These are phyloP conservation scores for Fusarium nelsonii DNA, from an alignment of 2,329 filamentous ascomycete species.

Conservation along the genomic window DNA sequence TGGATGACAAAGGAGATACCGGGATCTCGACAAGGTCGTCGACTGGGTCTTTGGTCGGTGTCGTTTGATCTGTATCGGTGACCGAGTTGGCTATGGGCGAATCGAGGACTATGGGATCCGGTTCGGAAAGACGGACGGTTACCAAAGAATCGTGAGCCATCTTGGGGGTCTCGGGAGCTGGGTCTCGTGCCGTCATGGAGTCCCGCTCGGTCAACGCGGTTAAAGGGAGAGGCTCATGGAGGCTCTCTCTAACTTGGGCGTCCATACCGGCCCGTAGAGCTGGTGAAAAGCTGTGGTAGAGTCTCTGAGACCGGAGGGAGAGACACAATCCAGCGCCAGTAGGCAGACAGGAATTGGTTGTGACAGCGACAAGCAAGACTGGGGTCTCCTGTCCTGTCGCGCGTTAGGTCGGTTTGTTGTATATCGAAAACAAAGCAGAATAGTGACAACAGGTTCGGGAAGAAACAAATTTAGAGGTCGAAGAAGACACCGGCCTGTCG, in stretches of 20 bases:
- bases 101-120: conserved; percentile 63
- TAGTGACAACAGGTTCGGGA: conserved; percentile 8
- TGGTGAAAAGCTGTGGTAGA: conserved; percentile 32
- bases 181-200: conserved; percentile 46
- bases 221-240: conserved; percentile 48
- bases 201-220: conserved; percentile 36
- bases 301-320: conserved; percentile 47
- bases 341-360: conserved; percentile 36
- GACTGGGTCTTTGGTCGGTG: conserved; percentile 46
- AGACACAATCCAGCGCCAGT: conserved; percentile 47
- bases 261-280: conserved; percentile 48
- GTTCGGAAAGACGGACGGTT: conserved; percentile 79
- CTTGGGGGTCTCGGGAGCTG: conserved; percentile 52
- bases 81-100: conserved; percentile 30
- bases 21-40: conserved; percentile 10
- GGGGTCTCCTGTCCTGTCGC: conserved; percentile 32
- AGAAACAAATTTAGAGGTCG: conserved; percentile 20
- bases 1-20: conserved; percentile 16
- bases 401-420: conserved; percentile 24
- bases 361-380: conserved; percentile 32
- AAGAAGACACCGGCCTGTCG: conserved; percentile 31
- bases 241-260: conserved; percentile 42
- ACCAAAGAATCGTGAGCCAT: conserved; percentile 78
- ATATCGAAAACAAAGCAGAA: conserved; percentile 19
- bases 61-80: conserved; percentile 39